phyloP scores from a whole-genome alignment of 2,329 filamentous ascomycete genomes.

The Herpomyces periplanetae region DNA sequence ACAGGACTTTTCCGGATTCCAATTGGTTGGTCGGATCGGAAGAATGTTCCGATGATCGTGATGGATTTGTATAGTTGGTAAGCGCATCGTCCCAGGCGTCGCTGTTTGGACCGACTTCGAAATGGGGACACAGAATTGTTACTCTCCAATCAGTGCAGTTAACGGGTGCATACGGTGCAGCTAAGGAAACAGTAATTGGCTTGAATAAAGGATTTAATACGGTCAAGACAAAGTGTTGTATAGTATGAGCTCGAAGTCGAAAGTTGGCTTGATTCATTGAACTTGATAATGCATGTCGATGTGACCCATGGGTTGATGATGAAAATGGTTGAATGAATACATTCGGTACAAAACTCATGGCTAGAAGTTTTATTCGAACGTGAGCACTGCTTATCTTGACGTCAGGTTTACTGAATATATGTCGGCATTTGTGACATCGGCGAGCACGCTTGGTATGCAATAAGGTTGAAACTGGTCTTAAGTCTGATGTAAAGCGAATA shows the following conservation, averaged over 20 bases:
- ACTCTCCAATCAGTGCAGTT: slow-evolving; percentile 38
- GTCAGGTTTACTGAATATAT: slow-evolving; percentile 82
- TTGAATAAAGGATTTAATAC: slow-evolving; percentile 87
- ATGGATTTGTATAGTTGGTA: slow-evolving; percentile 9
- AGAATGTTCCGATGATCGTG: slow-evolving; percentile 4
- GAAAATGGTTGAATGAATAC: slow-evolving; percentile 26
- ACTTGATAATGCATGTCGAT: slow-evolving; percentile 16
- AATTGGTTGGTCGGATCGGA: slow-evolving; percentile 13
- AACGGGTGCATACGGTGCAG: slow-evolving; percentile 38
- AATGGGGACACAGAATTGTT: slow-evolving; percentile 70
- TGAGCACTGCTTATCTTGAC: slow-evolving; percentile 53
- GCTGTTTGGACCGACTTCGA: slow-evolving; percentile 77
- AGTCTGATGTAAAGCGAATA: slow-evolving; percentile 23
- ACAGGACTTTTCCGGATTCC: slow-evolving; percentile 85
- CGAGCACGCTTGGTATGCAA: slow-evolving; percentile 75
- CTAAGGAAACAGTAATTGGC: slow-evolving; percentile 44
- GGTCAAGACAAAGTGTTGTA: slow-evolving; percentile 44
- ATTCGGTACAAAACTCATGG: slow-evolving; percentile 42
- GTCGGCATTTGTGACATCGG: slow-evolving; percentile 59
- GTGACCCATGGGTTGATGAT: slow-evolving; percentile 7
- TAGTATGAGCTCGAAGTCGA: slow-evolving; percentile 11
- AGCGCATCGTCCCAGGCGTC: slow-evolving; percentile 73
- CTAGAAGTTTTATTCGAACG: slow-evolving; percentile 69
- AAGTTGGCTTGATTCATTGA: slow-evolving; percentile 3
- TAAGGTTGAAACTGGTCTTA: slow-evolving; percentile 42